Conservation (phyloP, 108 stramenopile species). For the Skeletonema costatum region DNA sequence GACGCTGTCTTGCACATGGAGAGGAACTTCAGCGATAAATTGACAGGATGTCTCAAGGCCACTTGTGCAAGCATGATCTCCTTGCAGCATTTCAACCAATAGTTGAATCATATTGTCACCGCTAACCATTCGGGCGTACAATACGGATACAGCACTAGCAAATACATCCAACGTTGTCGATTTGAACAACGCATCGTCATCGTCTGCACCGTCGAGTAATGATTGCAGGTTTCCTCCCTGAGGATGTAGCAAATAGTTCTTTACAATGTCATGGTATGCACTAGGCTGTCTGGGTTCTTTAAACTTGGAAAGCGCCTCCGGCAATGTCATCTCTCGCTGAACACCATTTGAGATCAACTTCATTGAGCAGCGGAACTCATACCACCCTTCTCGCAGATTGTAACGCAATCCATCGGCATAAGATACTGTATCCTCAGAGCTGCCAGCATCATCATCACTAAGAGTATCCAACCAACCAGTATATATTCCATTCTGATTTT, state of each 20-base stretch:
- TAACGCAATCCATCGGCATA: conserved; percentile 84
- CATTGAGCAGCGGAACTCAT: conserved; percentile 64
- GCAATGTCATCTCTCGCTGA: conserved; percentile 15
- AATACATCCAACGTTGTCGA: conserved; percentile 44
- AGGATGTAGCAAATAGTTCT: conserved; percentile 41
- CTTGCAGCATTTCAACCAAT: conserved; percentile 53
- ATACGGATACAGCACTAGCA: conserved; percentile 54
- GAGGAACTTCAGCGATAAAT: conserved; percentile 21
- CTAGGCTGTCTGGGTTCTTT: conserved; percentile 41
- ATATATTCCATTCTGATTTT: conserved; percentile 41
- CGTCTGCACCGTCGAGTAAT: conserved; percentile 25
- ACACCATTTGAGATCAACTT: not conserved
- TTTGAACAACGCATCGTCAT: conserved; percentile 2
- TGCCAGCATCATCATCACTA: not conserved
- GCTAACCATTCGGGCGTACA: conserved; percentile 77
- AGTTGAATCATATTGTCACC: conserved; percentile 57
- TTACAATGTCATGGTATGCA: conserved; percentile 33
- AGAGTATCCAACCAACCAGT: conserved; percentile 65
- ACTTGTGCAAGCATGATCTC: conserved; percentile 24
- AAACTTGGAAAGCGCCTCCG: conserved; percentile 26
- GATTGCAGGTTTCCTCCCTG: conserved; percentile 66
- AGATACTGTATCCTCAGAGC: conserved; percentile 14
- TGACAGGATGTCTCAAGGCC: conserved; percentile 34
- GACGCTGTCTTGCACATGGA: not conserved
- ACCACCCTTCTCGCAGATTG: conserved; percentile 77